Percentiles rank a stretch among this genome's conserved stretches.
phyloP scores from a whole-genome alignment of 148 eudicot species.

The Gaultheria prostrata region DNA sequence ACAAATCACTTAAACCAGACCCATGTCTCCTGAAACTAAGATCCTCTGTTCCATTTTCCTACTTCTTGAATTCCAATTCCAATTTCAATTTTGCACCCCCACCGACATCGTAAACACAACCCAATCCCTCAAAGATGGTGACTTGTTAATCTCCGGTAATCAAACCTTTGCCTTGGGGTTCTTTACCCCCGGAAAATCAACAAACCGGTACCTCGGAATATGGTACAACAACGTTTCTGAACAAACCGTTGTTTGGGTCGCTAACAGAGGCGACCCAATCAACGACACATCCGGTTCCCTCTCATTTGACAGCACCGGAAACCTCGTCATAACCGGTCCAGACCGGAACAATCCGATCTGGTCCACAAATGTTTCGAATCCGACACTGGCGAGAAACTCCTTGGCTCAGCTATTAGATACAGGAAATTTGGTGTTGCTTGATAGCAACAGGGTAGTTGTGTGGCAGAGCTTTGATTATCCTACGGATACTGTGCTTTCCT shows the following conservation, averaged over 20 bases:
- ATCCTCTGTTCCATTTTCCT: neutral
- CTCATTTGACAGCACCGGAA: slow-evolving; percentile 24
- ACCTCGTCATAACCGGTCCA: slow-evolving; percentile 18
- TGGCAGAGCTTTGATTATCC: slow-evolving; percentile 63
- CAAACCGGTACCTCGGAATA: slow-evolving; percentile 21
- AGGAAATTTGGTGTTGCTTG: slow-evolving; percentile 40
- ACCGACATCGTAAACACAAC: neutral
- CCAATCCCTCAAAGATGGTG: neutral
- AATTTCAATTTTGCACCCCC: neutral
- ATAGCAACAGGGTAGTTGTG: neutral
- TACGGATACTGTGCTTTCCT: slow-evolving; percentile 41
- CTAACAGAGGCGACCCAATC: slow-evolving; percentile 48
- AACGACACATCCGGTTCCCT: slow-evolving; percentile 22
- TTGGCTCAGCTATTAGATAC: slow-evolving; percentile 32
- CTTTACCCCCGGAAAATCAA: slow-evolving; percentile 25
- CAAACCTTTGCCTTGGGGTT: slow-evolving; percentile 24
- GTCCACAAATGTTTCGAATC: slow-evolving; percentile 29
- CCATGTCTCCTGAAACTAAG: neutral
- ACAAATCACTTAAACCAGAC: neutral
- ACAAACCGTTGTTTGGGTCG: slow-evolving; percentile 55
- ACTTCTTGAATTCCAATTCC: neutral
- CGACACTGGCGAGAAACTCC: neutral
- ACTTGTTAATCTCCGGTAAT: slow-evolving; percentile 7
- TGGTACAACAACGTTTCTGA: slow-evolving; percentile 36
- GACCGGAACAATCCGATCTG: slow-evolving; percentile 21